A percentile compares a stretch with the other conserved stretches of the same genome.
These are phyloP conservation scores for Lantana camara DNA, from an alignment of 257 asterid species.

Conservation along the genomic window DNA sequence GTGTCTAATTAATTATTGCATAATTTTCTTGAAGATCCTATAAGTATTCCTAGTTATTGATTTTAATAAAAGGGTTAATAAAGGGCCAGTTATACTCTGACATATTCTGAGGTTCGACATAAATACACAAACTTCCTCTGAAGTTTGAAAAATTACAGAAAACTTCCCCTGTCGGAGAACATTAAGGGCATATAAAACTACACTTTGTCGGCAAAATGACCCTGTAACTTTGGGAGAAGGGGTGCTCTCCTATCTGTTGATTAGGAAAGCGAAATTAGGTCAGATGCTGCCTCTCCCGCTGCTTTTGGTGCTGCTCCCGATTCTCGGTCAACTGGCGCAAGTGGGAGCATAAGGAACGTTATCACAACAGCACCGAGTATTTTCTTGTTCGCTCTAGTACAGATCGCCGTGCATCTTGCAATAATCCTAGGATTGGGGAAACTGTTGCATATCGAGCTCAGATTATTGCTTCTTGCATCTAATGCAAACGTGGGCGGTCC, in stretches of 20 bases:
- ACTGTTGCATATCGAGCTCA: constrained; percentile 68
- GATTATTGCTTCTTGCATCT: constrained; percentile 79
- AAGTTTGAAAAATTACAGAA: no score
- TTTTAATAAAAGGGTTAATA: neutral
- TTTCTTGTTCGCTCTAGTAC: constrained; percentile 72
- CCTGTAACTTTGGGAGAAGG: no score
- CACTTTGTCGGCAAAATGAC: no score
- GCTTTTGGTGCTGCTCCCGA: no score
- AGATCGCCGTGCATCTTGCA: constrained; percentile 72
- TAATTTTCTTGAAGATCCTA: neutral
- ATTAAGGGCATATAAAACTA: no score
- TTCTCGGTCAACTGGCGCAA: no score
- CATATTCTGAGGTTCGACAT: no score
- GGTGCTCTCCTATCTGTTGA: no score
- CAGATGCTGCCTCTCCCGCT: no score
- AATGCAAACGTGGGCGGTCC: constrained; percentile 99
- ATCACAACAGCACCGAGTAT: constrained; percentile 78
- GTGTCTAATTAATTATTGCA: constrained; percentile 46
- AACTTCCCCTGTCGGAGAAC: no score
- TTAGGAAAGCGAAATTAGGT: no score
- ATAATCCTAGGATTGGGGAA: constrained; percentile 80
- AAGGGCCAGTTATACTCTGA: no score
- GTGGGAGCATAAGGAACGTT: constrained; percentile 78
- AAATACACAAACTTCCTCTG: neutral
- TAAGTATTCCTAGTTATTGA: neutral